phyloP scores from a whole-genome alignment of 768 basidiomycete genomes.

The Termitomyces sp. region DNA sequence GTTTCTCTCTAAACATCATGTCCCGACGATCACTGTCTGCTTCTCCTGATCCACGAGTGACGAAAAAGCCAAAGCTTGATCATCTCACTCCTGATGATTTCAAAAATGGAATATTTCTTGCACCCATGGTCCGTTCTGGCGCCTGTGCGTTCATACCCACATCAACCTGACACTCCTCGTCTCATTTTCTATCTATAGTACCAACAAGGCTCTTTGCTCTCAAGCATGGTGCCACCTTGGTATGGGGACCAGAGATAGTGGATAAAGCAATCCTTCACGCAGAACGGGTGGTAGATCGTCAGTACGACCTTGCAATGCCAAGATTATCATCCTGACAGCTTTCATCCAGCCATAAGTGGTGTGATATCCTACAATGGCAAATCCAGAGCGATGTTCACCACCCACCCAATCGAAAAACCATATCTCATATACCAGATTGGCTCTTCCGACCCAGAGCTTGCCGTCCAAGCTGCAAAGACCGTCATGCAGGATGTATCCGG shows the following conservation, averaged over 20 bases:
- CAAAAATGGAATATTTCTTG: conserved; percentile 87
- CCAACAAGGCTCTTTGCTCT: conserved; percentile 82
- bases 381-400: conserved; percentile 82
- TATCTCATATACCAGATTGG: conserved; percentile 96
- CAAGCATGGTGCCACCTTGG: conserved; percentile 88
- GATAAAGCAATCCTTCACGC: conserved; percentile 93
- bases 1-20: conserved; percentile 27
- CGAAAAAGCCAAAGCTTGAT: conserved; percentile 51
- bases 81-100: conserved; percentile 71
- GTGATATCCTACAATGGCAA: conserved; percentile 84
- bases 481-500: conserved; percentile 89
- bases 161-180: conserved; percentile 1
- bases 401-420: conserved; percentile 91
- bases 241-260: conserved; percentile 96
- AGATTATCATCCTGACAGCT: conserved; percentile 8
- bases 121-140: conserved; percentile 97
- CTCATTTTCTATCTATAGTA: conserved; percentile 39
- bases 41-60: conserved; percentile 39
- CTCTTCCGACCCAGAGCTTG: conserved; percentile 81
- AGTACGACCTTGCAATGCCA: conserved; percentile 18
- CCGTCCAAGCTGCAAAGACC: conserved; percentile 84
- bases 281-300: conserved; percentile 81
- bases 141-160: conserved; percentile 49
- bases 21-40: conserved; percentile 45
- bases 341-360: conserved; percentile 64